Percentiles rank a stretch among this genome's conserved stretches.
phyloP scores from a whole-genome alignment of 345 rosid species.

The Brassica carinata region DNA sequence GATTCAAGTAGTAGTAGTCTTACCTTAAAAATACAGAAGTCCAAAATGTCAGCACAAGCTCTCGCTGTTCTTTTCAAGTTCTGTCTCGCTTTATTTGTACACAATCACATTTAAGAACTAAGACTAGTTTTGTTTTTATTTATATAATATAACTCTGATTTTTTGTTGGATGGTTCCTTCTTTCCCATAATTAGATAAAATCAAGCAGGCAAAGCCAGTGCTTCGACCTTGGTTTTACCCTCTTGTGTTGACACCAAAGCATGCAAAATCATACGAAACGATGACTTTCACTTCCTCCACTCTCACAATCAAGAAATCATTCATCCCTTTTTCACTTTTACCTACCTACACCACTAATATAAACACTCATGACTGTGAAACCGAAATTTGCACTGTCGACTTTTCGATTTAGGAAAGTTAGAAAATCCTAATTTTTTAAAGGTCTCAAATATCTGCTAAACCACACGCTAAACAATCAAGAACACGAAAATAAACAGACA shows the following conservation, averaged over 20 bases:
- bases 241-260: slow-evolving; percentile 30
- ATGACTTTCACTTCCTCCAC: slow-evolving; percentile 31
- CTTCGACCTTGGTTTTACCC: slow-evolving; percentile 35
- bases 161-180: slow-evolving; percentile 13
- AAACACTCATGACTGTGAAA: no score
- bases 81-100: slow-evolving; percentile 37
- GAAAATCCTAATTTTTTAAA: no score
- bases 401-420: no score
- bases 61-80: slow-evolving; percentile 30
- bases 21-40: neutral
- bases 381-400: no score
- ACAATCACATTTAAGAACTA: slow-evolving; percentile 26
- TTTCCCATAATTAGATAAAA: slow-evolving; percentile 35
- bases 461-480: no score
- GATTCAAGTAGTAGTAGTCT: neutral
- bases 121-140: slow-evolving; percentile 9
- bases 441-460: no score
- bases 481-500: no score
- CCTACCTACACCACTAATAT: neutral
- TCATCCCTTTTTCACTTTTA: slow-evolving; percentile 28
- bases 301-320: slow-evolving; percentile 20
- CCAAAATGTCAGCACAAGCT: slow-evolving; percentile 12
- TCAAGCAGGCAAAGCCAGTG: slow-evolving; percentile 37
- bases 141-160: neutral
- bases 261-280: slow-evolving; percentile 31